Conservation (phyloP, 345 rosid species). For the Hevea brasiliensis region DNA sequence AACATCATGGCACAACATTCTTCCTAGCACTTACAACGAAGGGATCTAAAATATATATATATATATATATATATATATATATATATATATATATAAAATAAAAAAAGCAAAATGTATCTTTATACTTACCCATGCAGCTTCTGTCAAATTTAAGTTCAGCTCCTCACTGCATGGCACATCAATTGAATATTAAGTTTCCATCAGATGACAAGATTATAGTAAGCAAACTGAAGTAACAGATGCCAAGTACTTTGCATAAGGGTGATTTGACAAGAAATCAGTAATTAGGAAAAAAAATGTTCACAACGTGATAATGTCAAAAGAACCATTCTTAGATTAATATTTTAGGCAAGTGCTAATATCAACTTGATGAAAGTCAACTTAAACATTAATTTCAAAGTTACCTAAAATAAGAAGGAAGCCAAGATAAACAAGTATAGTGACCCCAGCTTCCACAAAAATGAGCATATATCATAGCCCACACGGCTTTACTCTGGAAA, state of each 20-base stretch:
- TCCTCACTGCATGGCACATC: slow-evolving; percentile 68
- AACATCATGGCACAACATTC: not conserved
- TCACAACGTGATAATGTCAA: not conserved
- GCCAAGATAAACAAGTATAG: slow-evolving; percentile 90
- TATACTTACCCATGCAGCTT: slow-evolving; percentile 91
- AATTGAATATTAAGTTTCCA: slow-evolving; percentile 9
- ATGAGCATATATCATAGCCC: slow-evolving; percentile 97
- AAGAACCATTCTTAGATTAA: not conserved
- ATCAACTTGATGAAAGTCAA: not conserved
- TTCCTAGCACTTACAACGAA: slow-evolving; percentile 5
- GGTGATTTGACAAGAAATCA: not conserved
- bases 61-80: no score
- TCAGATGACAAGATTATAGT: not conserved
- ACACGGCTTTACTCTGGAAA: slow-evolving; percentile 65
- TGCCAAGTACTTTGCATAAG: not conserved
- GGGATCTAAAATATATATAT: no score
- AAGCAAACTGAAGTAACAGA: slow-evolving; percentile 9
- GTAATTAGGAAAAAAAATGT: not conserved
- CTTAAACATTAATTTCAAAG: not conserved
- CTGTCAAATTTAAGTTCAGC: slow-evolving; percentile 76
- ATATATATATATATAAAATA: no score
- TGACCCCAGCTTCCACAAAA: slow-evolving; percentile 99
- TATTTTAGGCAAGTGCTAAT: not conserved
- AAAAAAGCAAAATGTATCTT: not conserved
- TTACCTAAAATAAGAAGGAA: slow-evolving; percentile 92